Evolutionary conservation across 352 stramenopile genomes (phyloP).

Genomic region (Globisporangium rhizosaccharum): DNA sequence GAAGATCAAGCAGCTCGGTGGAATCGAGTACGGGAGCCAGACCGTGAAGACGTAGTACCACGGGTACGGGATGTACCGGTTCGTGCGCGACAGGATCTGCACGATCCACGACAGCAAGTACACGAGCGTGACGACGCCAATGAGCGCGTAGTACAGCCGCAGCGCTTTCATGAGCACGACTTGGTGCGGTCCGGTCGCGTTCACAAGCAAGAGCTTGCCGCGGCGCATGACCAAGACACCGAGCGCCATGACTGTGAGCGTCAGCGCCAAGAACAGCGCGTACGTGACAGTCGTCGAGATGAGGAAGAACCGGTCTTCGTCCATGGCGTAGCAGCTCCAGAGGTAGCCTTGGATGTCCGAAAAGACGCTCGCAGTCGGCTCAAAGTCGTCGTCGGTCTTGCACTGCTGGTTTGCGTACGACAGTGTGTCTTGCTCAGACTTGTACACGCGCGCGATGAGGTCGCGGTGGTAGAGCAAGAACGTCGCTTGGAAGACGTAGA

Average conservation of each 20-base stretch:
- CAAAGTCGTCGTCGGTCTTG: conserved; percentile 38
- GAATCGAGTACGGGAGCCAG: conserved; percentile 81
- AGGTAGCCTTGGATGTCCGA: conserved; percentile 85
- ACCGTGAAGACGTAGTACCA: conserved; percentile 89
- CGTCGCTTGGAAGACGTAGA: conserved; percentile 74
- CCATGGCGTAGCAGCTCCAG: conserved; percentile 70
- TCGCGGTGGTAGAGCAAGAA: conserved; percentile 63
- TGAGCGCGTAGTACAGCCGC: conserved; percentile 81
- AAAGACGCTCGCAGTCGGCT: conserved; percentile 64
- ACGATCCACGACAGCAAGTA: conserved; percentile 83
- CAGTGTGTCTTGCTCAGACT: conserved; percentile 53
- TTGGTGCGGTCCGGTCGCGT: conserved; percentile 63
- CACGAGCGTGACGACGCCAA: conserved; percentile 78
- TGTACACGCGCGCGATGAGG: conserved; percentile 72
- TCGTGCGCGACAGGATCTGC: conserved; percentile 65
- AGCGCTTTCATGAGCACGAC: conserved; percentile 81
- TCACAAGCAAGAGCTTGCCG: conserved; percentile 67
- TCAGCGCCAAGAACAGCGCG: conserved; percentile 71
- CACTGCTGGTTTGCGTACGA: conserved; percentile 80
- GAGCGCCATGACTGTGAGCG: conserved; percentile 73
- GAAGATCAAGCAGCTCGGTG: conserved; percentile 83
- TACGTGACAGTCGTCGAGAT: conserved; percentile 77
- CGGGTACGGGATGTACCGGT: conserved; percentile 67
- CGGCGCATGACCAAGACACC: conserved; percentile 85
- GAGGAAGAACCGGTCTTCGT: conserved; percentile 74